Percentiles rank a stretch among this genome's conserved stretches.
Conservation (phyloP, 345 rosid genomes). For the Eutrema yunnanense region DNA sequence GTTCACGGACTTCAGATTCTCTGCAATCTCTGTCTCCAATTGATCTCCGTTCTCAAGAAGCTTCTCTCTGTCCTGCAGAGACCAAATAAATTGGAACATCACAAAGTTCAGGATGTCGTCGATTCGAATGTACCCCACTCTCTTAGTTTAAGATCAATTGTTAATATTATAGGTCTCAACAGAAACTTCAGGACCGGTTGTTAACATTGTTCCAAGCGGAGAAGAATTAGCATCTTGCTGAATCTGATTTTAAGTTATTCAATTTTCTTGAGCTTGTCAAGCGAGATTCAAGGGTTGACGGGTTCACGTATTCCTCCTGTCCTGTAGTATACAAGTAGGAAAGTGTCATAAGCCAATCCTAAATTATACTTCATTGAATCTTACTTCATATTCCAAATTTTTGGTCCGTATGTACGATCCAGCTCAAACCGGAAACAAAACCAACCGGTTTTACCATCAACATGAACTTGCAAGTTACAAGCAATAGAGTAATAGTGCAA, state of each 20-base stretch:
- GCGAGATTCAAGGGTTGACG: conserved; percentile 53
- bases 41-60: conserved; percentile 75
- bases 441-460: not conserved
- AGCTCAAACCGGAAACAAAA: not conserved
- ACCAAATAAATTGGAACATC: not conserved
- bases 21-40: conserved; percentile 80
- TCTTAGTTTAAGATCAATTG: not conserved
- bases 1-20: conserved; percentile 34
- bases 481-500: not conserved
- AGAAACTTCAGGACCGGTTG: conserved; percentile 53
- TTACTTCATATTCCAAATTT: not conserved
- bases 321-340: conserved; percentile 26
- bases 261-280: conserved; percentile 29
- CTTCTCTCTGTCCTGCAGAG: conserved; percentile 70
- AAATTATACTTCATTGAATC: not conserved
- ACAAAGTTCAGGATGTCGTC: not conserved
- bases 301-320: conserved; percentile 68
- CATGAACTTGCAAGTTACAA: not conserved
- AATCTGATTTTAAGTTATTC: conserved; percentile 33
- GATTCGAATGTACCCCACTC: not conserved
- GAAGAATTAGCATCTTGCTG: conserved; percentile 45
- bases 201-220: conserved; percentile 58
- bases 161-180: conserved; percentile 32
- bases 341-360: no score
- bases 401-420: not conserved